Conservation (phyloP, 2,329 filamentous ascomycete species). For the Pseudocercospora crystallina region DNA sequence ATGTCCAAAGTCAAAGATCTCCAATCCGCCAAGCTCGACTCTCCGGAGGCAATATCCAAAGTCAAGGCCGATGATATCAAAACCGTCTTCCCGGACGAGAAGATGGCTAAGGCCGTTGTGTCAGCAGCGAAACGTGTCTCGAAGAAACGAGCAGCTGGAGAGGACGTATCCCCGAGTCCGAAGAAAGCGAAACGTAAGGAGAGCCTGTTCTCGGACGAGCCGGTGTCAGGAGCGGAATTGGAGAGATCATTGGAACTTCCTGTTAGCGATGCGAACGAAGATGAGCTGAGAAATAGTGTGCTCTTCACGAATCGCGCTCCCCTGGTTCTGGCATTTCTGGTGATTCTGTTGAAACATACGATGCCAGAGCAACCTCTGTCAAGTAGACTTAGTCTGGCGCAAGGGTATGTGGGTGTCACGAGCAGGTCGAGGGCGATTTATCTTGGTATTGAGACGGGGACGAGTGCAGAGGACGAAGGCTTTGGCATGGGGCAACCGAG, state of each 20-base stretch:
- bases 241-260: slow-evolving; percentile 65
- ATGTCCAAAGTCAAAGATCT: slow-evolving; percentile 58
- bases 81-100: slow-evolving; percentile 51
- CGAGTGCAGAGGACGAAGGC: slow-evolving; percentile 66
- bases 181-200: slow-evolving; percentile 38
- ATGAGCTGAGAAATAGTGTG: slow-evolving; percentile 56
- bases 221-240: slow-evolving; percentile 52
- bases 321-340: slow-evolving; percentile 75
- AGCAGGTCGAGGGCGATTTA: slow-evolving; percentile 73
- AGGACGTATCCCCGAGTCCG: slow-evolving; percentile 29
- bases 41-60: slow-evolving; percentile 51
- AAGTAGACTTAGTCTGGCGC: slow-evolving; percentile 78
- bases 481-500: slow-evolving; percentile 75
- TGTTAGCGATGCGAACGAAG: slow-evolving; percentile 54
- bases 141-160: slow-evolving; percentile 53
- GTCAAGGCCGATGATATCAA: slow-evolving; percentile 46
- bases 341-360: slow-evolving; percentile 71
- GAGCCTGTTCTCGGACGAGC: slow-evolving; percentile 32
- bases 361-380: slow-evolving; percentile 84
- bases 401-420: slow-evolving; percentile 80
- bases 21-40: slow-evolving; percentile 48
- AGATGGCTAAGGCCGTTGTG: slow-evolving; percentile 56
- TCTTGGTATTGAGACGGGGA: slow-evolving; percentile 67
- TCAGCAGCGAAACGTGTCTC: slow-evolving; percentile 57
- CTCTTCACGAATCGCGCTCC: slow-evolving; percentile 79